Conservation (phyloP, 306 rosid species). For the Gleditsia sinensis region DNA sequence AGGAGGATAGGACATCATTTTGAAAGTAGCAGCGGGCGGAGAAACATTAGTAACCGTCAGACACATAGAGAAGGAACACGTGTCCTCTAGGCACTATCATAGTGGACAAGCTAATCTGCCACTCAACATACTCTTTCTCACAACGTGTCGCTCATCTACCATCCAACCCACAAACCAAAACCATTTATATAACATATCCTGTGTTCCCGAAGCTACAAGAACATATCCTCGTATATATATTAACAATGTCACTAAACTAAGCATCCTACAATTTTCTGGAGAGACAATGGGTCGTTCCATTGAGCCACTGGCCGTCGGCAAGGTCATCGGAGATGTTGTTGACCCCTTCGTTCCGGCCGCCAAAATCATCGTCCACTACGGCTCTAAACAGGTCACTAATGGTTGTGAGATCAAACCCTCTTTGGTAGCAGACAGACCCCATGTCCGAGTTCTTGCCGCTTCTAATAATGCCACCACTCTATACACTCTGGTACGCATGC, state of each 20-base stretch:
- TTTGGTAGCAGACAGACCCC: constrained; percentile 9
- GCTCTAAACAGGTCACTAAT: constrained; percentile 17
- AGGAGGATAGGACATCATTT: no score
- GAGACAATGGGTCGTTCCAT: not conserved
- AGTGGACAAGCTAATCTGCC: constrained; percentile 28
- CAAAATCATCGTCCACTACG: not conserved
- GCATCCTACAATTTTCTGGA: no score
- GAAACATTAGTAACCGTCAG: not conserved
- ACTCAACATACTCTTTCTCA: not conserved
- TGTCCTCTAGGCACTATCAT: not conserved
- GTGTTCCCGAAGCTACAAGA: not conserved
- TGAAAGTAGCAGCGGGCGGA: no score
- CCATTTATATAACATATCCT: not conserved
- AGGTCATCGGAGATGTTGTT: constrained; percentile 24
- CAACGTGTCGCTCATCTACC: constrained; percentile 17
- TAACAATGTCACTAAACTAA: no score
- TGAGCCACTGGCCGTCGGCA: constrained; percentile 1
- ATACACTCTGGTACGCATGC: constrained; percentile 14
- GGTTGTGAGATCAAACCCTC: constrained; percentile 30
- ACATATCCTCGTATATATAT: not conserved
- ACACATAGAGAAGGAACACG: constrained; percentile 4
- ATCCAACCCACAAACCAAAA: not conserved
- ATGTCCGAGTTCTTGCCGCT: not conserved
- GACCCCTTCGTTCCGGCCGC: not conserved
- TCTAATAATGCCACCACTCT: not conserved